Conservation (phyloP, 371 early-diverging fungal species). For the Mortierella polycephala region DNA sequence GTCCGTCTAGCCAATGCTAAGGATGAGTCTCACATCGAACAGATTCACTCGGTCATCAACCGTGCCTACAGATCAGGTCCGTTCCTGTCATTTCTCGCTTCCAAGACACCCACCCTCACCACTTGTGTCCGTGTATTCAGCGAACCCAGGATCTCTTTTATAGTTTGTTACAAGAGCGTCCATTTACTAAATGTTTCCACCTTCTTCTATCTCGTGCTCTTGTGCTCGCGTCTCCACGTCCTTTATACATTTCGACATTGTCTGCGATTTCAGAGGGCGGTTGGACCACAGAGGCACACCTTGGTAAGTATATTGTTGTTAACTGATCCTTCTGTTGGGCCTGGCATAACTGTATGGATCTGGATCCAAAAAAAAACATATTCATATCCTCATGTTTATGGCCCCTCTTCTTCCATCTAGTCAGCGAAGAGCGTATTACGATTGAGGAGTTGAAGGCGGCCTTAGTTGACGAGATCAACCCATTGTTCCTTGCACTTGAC, state of each 20-base stretch:
- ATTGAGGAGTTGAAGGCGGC: slow-evolving; percentile 23
- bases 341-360: not conserved
- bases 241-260: not conserved
- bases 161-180: too few relatives aligned
- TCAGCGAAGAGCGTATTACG: slow-evolving; percentile 39
- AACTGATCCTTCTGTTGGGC: too few relatives aligned
- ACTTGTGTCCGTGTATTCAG: too few relatives aligned
- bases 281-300: slow-evolving; percentile 51
- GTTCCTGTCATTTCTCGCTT: not conserved
- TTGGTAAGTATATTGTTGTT: slow-evolving; percentile 14
- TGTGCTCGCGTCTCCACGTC: not conserved
- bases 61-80: slow-evolving; percentile 45
- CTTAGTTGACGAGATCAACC: slow-evolving; percentile 35
- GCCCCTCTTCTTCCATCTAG: not conserved
- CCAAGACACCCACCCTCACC: not conserved
- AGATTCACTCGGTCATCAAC: slow-evolving; percentile 47
- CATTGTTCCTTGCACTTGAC: slow-evolving; percentile 43
- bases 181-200: too few relatives aligned
- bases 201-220: not conserved
- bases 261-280: slow-evolving; percentile 32
- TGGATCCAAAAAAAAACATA: not conserved
- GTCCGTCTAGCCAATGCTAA: slow-evolving; percentile 33
- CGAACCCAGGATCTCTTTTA: too few relatives aligned
- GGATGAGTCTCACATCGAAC: slow-evolving; percentile 19
- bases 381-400: not conserved